Base-by-base conservation (phyloP, 163 green algal genomes). In the Coccomyxa subellipsoidea region DNA sequence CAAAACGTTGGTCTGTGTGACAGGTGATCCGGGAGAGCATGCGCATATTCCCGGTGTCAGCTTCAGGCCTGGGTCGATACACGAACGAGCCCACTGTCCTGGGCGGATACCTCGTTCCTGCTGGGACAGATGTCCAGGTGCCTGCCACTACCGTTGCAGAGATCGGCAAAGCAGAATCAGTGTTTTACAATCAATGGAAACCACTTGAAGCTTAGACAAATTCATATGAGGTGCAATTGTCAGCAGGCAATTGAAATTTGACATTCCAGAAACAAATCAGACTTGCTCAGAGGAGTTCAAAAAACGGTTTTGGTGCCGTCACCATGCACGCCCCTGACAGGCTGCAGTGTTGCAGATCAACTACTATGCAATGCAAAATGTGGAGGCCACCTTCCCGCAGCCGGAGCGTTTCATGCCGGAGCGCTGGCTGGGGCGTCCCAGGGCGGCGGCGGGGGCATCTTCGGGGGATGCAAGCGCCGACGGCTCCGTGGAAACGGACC, bases 11-110 rank as follows among this genome's bases (percentile, higher is more conserved):
- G n/a, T n/a, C n/a, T n/a, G n/a, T n/a, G n/a, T n/a, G n/a, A n/a
- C 72, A 78, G 72, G 72, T 78, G 36, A 31, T 78, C 29, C 40
- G 4, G 9, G 72, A 78, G 72, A 78, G 72, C 72, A 78, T 78
- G 72, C 72, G 72, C 72, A 78, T 78, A 31, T 78, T 78, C 37
- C 72, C 72, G 12, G 72, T 78, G 27, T 47, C 72, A 25, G 72
- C 36, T 21, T 47, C 72, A 18, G 72, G 72, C 31, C 6, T 78
- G 36, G 72, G 72, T 15, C 72, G 72, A 12, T 78, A 78, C 72
- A 53, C 72, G 47, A 53, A 39, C 31, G 37, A 53, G 4, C 27
- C 36, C 37, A 78, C 37, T 4, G 7, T 59, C 9, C 31, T 78
- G 40, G 72, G 72, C 21, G 72, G 72, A 31, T 78, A 59, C 31